Evolutionary conservation across 2,329 filamentous ascomycete genomes (phyloP), one percentile per base, ranked within the genome.

Genomic region (Aureobasidium zeae): DNA sequence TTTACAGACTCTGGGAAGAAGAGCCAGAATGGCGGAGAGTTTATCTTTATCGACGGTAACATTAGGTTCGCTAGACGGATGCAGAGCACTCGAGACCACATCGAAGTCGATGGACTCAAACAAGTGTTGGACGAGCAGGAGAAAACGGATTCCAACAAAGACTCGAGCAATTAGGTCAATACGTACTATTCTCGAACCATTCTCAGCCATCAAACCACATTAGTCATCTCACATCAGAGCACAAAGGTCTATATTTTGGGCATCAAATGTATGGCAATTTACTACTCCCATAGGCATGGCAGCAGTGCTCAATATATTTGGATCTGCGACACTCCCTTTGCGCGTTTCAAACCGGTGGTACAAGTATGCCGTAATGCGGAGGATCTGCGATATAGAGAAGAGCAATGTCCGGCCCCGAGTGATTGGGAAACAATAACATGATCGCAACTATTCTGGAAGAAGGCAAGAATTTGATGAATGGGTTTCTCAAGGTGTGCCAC

Each of bases 21-120:
- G 31, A 48, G 48, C 8, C 58, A 62, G 54, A 59, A 63, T 30
- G 63, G 63, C 6, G 63, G 63, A 15, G 63, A 65, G 46, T 62
- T 57, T 43, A 30, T 65, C 33, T 63, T 63, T 49, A 51, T 60
- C 31, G 51, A 53, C 13, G 58, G 58, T 1, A 47, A 54, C 41
- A 36, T 63, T 22, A 52, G 54, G 26, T 65, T 58, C 56, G 57
- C 55, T 20, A 54, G 58, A 35, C 46, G 58, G 11, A 64, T 65
- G 63, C 46, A 51, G 31, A 55, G 58, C 26, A 59, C 57, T 10
- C 44, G 54, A 20, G 62, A 60, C 36, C 63, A 65, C 43, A 49
- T 57, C 6, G 58, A 61, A 36, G 48, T 60, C 9, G 41, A 48
- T 13, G 56, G 58, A 25, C 36, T 65, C 24, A 19, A 44, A 13